Percentiles rank a stretch among this genome's conserved stretches.
phyloP scores from a whole-genome alignment of 116 monocot genomes.

The Posidonia oceanica region DNA sequence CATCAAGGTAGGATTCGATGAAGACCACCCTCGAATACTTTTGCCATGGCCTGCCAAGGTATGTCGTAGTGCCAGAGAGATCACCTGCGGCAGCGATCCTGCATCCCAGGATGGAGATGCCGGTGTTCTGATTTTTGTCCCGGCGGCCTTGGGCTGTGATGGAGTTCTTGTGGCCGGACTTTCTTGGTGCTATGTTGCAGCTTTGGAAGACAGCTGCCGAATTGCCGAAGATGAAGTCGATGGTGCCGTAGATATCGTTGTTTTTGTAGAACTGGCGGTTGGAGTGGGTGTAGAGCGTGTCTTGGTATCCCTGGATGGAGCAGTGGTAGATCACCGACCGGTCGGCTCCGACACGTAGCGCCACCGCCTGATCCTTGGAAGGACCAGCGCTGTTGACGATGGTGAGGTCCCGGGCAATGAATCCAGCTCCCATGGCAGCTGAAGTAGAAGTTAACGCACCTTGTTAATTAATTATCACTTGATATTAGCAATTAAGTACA shows the following conservation, averaged over 20 bases:
- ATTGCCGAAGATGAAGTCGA: conserved; percentile 59
- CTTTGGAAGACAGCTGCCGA: conserved; percentile 34
- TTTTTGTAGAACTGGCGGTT: conserved; percentile 47
- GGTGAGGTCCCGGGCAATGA: conserved; percentile 41
- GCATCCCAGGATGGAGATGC: conserved; percentile 36
- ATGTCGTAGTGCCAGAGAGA: conserved; percentile 19
- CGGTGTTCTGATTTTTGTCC: conserved; percentile 39
- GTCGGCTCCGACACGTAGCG: conserved; percentile 39
- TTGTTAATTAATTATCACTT: too few species aligned
- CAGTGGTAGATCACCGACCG: conserved; percentile 28
- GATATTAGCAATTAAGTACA: too few species aligned
- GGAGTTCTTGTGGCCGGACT: conserved; percentile 19
- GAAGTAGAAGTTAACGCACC: not conserved
- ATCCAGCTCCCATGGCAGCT: conserved; percentile 39
- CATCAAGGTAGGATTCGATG: conserved; percentile 34
- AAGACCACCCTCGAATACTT: conserved; percentile 36
- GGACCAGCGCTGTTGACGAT: conserved; percentile 51
- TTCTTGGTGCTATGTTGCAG: conserved; percentile 25
- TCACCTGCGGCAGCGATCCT: conserved; percentile 20
- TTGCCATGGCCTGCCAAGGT: conserved; percentile 40
- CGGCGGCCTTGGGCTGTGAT: conserved; percentile 41
- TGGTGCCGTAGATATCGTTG: conserved; percentile 40
- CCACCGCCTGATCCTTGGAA: conserved; percentile 40
- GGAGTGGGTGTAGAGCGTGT: conserved; percentile 45
- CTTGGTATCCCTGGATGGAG: conserved; percentile 43